Base-by-base conservation (phyloP, 2,329 filamentous ascomycete species). In the Colletotrichum sublineola region DNA sequence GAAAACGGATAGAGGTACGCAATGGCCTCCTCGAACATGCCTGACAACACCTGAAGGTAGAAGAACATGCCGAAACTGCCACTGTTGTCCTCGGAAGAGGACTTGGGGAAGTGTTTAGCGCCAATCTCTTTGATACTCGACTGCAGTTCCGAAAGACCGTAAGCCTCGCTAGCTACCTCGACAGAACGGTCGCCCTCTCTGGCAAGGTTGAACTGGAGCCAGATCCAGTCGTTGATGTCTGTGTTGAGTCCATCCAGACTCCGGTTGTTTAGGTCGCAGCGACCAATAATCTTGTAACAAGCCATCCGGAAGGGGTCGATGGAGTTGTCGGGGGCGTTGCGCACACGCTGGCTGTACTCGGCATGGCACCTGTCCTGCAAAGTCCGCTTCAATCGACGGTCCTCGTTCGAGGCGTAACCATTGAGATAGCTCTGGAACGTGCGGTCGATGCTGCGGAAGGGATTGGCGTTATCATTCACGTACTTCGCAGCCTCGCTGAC, bases 241-340 rank as follows among this genome's bases (percentile, higher is more conserved):
- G 87, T 89, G 77, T 89, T 89, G 46, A 93, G 82, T 57, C 88
- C 88, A 33, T 91, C 90, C 40, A 93, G 81, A 75, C 87, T 90
- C 74, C 91, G 88, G 81, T 91, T 91, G 78, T 84, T 86, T 36
- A 93, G 83, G 77, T 92, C 91, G 76, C 91, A 92, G 57, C 91
- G 94, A 57, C 97, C 96, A 77, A 99, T 93, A 74, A 99, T 92
- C 86, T 99, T 98, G 87, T 98, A 98, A 81, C 96, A 98, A 60
- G 96, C 95, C 91, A 97, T 95, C 66, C 95, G 92, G 84, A 97
- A 99, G 36, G 96, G 96, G 80, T 99, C 96, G 75, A 97, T 91
- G 1, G 94, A 93, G 79, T 95, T 92, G 71, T 96, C 94, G 0
- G 94, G 93, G 0, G 94, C 94, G 77, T 97, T 94, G 75, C 94